Conservation (phyloP, 2,329 filamentous ascomycete species). For the Sporothrix sp. region DNA sequence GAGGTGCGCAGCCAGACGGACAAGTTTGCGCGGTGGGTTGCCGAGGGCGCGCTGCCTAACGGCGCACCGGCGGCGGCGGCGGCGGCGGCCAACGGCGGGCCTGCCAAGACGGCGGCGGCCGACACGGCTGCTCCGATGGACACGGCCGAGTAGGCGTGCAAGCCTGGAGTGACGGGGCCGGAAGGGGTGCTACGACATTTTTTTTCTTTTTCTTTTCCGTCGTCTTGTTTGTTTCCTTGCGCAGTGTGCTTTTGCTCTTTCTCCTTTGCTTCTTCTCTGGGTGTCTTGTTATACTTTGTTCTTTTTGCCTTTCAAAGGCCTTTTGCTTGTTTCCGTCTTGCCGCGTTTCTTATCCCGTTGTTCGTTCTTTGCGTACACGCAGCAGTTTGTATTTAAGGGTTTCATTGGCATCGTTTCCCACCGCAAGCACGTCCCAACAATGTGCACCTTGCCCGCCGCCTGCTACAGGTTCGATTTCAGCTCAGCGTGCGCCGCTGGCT, state of each 20-base stretch:
- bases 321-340: too few relatives aligned
- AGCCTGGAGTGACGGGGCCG: too few relatives aligned
- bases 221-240: neutral
- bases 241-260: neutral
- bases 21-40: slow-evolving; percentile 45
- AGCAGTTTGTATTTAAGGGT: neutral
- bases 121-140: slow-evolving; percentile 7
- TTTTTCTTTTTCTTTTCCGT: neutral
- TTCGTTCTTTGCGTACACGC: neutral
- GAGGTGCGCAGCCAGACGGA: slow-evolving; percentile 66
- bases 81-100: neutral
- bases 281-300: neutral
- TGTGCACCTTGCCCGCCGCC: too few relatives aligned
- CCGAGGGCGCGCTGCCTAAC: slow-evolving; percentile 30
- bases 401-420: too few relatives aligned
- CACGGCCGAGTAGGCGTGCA: slow-evolving; percentile 10
- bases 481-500: slow-evolving; percentile 2
- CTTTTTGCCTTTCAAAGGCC: neutral
- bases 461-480: slow-evolving; percentile 5
- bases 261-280: neutral
- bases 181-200: neutral
- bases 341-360: neutral
- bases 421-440: too few relatives aligned
- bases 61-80: neutral
- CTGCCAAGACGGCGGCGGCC: neutral